Conservation (phyloP, 1,139 yeast species). For the Geotrichum restrictum region DNA sequence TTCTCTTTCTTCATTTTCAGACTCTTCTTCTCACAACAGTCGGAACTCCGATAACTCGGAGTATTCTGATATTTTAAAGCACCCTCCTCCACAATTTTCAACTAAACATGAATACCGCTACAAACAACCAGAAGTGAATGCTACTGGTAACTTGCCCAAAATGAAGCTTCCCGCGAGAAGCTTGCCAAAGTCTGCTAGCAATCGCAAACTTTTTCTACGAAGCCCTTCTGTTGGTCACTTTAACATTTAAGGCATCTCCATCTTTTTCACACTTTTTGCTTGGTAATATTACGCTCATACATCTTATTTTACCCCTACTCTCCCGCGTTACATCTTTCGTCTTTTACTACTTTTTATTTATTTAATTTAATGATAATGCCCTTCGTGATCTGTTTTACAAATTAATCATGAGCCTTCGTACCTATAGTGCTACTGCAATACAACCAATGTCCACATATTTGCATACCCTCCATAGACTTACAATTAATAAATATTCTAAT, state of each 20-base stretch:
- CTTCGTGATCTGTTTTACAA: background rate
- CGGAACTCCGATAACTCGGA: slow-evolving; percentile 12
- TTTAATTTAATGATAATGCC: background rate
- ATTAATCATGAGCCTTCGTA: too few relatives aligned
- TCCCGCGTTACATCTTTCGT: background rate
- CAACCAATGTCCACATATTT: too few relatives aligned
- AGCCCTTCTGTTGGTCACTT: background rate
- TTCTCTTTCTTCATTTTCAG: slow-evolving; percentile 14
- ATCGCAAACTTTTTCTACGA: background rate
- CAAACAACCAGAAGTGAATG: background rate
- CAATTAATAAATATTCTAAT: slow-evolving; percentile 1
- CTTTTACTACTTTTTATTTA: background rate
- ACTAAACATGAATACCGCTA: slow-evolving; percentile 6
- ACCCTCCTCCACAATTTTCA: slow-evolving; percentile 5
- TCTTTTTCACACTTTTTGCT: background rate
- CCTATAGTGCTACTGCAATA: too few relatives aligned
- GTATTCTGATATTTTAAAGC: slow-evolving; percentile 1
- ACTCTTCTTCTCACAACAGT: slow-evolving; percentile 6
- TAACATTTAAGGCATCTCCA: background rate
- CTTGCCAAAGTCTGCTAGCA: background rate
- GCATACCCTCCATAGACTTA: too few relatives aligned
- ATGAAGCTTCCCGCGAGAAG: background rate
- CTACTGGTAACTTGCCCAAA: background rate
- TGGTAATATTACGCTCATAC: background rate
- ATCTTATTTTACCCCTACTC: too few relatives aligned